phyloP scores from a whole-genome alignment of 2,329 filamentous ascomycete genomes.

The Aspergillus sp. region DNA sequence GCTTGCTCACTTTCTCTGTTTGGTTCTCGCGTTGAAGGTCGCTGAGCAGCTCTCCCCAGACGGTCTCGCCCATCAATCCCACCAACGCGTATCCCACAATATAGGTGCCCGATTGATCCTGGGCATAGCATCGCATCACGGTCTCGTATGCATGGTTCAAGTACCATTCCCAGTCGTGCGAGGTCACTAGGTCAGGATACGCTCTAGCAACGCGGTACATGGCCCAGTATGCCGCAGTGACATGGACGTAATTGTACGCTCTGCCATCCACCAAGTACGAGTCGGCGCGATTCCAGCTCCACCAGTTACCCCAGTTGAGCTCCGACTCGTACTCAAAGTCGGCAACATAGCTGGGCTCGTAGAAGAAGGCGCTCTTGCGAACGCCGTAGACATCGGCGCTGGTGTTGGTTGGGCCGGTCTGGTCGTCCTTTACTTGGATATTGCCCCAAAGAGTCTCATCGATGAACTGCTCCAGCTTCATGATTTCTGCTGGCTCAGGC shows the following conservation, averaged over 20 bases:
- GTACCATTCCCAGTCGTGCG: constrained; percentile 55
- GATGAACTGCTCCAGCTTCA: constrained; percentile 56
- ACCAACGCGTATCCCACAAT: not conserved
- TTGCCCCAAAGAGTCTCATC: constrained; percentile 52
- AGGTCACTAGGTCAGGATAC: constrained; percentile 45
- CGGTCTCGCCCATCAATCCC: constrained; percentile 60
- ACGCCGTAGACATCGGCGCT: constrained; percentile 43
- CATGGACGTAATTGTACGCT: constrained; percentile 62
- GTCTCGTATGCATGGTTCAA: constrained; percentile 56
- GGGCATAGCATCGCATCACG: constrained; percentile 20
- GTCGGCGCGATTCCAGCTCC: constrained; percentile 51
- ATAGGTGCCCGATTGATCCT: not conserved
- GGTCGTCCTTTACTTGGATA: constrained; percentile 44
- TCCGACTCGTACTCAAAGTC: constrained; percentile 46
- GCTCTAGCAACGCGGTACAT: constrained; percentile 56
- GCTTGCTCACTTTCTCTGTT: constrained; percentile 36
- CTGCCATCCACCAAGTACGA: constrained; percentile 49
- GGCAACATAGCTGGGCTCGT: constrained; percentile 45
- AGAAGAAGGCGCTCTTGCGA: constrained; percentile 58
- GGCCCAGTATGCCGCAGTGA: constrained; percentile 57
- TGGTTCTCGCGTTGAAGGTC: constrained; percentile 53
- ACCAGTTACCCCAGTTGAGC: constrained; percentile 47
- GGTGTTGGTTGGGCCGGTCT: not conserved
- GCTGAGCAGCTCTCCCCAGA: constrained; percentile 54
- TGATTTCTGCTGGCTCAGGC: constrained; percentile 51